Evolutionary conservation across 2,329 filamentous ascomycete species (phyloP), one percentile per base, ranked within the genome.

Genomic region (Ceratocystiopsis brevicomis): DNA sequence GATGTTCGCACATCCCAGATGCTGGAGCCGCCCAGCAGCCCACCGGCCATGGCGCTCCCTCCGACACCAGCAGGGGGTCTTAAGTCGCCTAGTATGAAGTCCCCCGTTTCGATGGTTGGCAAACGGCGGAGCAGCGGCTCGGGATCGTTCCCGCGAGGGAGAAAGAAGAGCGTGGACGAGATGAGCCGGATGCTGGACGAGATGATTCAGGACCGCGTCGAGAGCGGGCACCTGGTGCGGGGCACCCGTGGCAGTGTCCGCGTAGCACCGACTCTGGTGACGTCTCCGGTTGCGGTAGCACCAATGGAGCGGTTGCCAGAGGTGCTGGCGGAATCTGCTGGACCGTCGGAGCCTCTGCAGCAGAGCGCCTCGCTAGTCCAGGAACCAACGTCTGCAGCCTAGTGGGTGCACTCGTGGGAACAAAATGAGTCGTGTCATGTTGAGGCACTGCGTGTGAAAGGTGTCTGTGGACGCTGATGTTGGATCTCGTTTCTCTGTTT

Each of bases 111-210:
- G 33, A 44, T 46, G 12, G 6, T 40, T 12, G 32, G 21, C 4
- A 46, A 44, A 35, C 46, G 49, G 3, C 37, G 39, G 25, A 49
- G 48, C 38, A 39, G 37, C 17, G 35, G 37, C 3, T 25, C 37
- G 12, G 39, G 17, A 40, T 48, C 32, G 3, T 51, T 44, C 17
- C 51, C 58, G 12, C 69, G 69, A 42, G 71, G 68, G 49, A 69
- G 71, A 41, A 66, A 67, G 13, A 76, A 71, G 63, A 84, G 81
- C 51, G 81, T 90, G 33, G 86, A 94, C 52, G 87, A 94, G 60
- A 87, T 95, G 77, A 93, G 83, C 51, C 76, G 78, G 53, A 86
- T 95, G 64, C 71, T 95, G 21, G 88, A 96, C 54, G 85, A 94
- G 61, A 95, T 96, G 88, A 90, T 95, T 47, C 81, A 87, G 55